These are phyloP conservation scores for Erodium maritimum DNA, from an alignment of 345 rosid species.

Conservation along the genomic window DNA sequence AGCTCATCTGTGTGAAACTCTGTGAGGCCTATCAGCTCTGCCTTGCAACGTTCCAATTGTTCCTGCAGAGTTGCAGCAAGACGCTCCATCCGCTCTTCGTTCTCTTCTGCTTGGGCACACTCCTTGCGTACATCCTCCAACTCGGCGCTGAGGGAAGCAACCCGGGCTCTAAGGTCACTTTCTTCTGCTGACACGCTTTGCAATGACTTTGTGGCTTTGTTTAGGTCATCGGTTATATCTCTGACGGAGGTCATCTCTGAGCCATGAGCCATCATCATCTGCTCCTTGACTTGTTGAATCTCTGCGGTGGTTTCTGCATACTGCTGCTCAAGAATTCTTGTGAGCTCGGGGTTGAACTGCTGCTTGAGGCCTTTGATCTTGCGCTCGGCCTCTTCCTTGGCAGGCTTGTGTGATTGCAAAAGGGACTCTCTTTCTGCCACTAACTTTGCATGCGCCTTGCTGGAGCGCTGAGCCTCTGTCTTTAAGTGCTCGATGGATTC, in stretches of 20 bases:
- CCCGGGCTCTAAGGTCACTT: conserved; percentile 30
- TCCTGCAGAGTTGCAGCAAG: conserved; percentile 5
- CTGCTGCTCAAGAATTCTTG: conserved; percentile 35
- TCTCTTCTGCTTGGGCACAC: conserved; percentile 17
- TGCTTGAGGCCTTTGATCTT: conserved; percentile 28
- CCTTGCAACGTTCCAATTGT: not conserved
- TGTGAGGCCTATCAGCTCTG: not conserved
- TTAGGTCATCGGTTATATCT: conserved; percentile 44
- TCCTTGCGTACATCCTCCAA: conserved; percentile 43
- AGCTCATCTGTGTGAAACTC: not conserved
- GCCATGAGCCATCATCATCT: conserved; percentile 57
- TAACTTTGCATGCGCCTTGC: conserved; percentile 29
- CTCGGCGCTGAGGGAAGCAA: conserved; percentile 34
- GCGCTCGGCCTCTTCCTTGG: conserved; percentile 37
- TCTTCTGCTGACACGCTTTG: conserved; percentile 58
- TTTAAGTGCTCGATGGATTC: conserved; percentile 45
- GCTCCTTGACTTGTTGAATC: conserved; percentile 47
- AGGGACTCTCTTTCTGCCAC: conserved; percentile 34
- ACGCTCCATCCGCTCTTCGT: conserved; percentile 21
- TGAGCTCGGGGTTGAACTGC: conserved; percentile 41
- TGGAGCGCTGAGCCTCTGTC: conserved; percentile 35
- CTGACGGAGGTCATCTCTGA: conserved; percentile 40
- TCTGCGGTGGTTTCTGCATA: conserved; percentile 44
- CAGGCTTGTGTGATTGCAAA: conserved; percentile 23
- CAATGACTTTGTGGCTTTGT: conserved; percentile 56